Conservation (phyloP, 345 rosid species). For the Brassica rapa region DNA sequence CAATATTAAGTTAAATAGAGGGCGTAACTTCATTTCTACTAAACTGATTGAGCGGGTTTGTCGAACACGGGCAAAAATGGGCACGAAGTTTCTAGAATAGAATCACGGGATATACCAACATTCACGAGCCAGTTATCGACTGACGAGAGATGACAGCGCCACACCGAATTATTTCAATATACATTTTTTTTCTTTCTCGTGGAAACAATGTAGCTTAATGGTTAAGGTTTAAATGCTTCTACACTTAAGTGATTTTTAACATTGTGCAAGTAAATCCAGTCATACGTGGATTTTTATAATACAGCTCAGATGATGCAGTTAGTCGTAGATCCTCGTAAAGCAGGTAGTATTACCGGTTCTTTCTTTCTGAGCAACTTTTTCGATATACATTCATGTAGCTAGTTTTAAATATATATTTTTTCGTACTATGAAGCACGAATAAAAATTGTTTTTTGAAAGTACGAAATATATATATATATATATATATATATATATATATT, state of each 20-base stretch:
- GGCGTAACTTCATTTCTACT: slow-evolving; percentile 3
- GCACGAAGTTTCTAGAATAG: slow-evolving; percentile 30
- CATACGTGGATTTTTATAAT: too few relatives aligned
- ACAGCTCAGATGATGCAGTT: too few relatives aligned
- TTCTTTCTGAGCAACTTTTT: too few relatives aligned
- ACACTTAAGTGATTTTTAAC: too few relatives aligned
- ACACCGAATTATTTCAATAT: neutral
- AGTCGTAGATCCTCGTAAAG: too few relatives aligned
- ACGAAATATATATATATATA: neutral
- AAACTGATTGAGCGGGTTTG: slow-evolving; percentile 4
- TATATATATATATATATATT: neutral
- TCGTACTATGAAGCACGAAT: too few relatives aligned
- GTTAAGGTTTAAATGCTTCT: too few relatives aligned
- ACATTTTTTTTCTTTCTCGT: too few relatives aligned
- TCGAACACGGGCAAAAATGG: slow-evolving; percentile 18
- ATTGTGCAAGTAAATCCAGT: too few relatives aligned
- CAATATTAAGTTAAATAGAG: neutral
- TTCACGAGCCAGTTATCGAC: slow-evolving; percentile 34
- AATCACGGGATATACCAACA: slow-evolving; percentile 37
- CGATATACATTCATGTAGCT: too few relatives aligned
- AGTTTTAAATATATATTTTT: neutral
- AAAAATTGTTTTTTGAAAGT: neutral
- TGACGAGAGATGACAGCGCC: slow-evolving; percentile 22
- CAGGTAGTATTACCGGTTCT: too few relatives aligned
- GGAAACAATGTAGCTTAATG: too few relatives aligned